Base-by-base conservation (phyloP, 768 basidiomycete genomes). In the Leccinum subgranulosum region DNA sequence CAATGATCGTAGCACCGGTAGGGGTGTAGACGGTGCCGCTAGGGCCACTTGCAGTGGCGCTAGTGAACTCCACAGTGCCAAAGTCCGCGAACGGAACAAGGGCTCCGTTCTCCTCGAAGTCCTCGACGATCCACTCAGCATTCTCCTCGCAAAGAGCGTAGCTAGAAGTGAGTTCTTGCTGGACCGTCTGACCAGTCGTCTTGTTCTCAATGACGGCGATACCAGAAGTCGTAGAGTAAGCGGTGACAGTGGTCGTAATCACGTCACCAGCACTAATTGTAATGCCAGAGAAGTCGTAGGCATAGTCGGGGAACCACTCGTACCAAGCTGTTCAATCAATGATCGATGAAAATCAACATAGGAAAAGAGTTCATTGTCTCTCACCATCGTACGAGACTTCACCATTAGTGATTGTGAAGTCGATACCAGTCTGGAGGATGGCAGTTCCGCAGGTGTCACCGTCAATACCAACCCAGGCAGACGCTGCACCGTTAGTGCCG, bases 111-210 rank as follows among this genome's bases (percentile, higher is more conserved):
- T 17, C 10, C n/a, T 58, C 21, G 34, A 58, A 56, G 57, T 69
- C 67, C 12, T 67, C 65, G 6, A 69, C 60, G 45, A 64, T 67
- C 67, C 67, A 68, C 54, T 68, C 67, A 11, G 62, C 67, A 15
- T 57, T 57, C 49, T 55, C 7, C 41, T 49, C 45, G 29, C 65
- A 69, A 34, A 68, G 62, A 34, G 67, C 54, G 15, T 31, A 19
- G n/a, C 0, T 19, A 19, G 56, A 8, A 31, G 33, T 21, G 67
- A 68, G 12, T 33, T 52, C 45, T 67, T 36, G 0, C 1, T 28
- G 43, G 23, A 57, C 60, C 14, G 53, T 64, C 48, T 69, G 53
- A 8, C 55, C 55, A 7, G 23, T 62, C 48, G 65, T 62, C 57
- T 51, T 7, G 59, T 69, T 68, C 59, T 67, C 63, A 2, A 68